Base-by-base conservation (phyloP, 306 rosid species). In the Medicago ruthenica region DNA sequence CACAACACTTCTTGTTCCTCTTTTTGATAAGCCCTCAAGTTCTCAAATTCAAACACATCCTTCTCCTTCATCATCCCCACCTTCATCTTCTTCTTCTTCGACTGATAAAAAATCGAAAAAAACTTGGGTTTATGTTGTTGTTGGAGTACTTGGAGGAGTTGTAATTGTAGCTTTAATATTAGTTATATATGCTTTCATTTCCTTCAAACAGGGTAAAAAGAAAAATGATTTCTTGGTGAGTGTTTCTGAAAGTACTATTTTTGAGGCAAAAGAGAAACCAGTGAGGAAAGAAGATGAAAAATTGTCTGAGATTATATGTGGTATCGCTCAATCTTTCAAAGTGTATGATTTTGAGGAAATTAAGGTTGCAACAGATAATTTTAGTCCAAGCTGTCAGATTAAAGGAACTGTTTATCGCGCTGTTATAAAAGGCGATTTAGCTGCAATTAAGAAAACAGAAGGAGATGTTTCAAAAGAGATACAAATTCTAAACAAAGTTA, bases 381-480 rank as follows among this genome's bases (percentile, higher is more conserved):
- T 95, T 72, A 88, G 87, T 72, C 60, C 87, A 14, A 82, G 82
- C 9, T 76, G 36, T 69, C 77, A 75, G 86, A 85, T 95, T 27
- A 80, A 78, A 76, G 97, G 96, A 4, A 82, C 82, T 31, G 92
- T 90, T 78, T 90, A 76, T 63, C 86, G 85, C 0, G 93, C 88
- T 15, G 70, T 58, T 24, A 85, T 92, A 12, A 85, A 85, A 14
- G 92, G 90, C 2, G 93, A 90, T 71, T 78, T 82, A 57, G 94
- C 87, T 8, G 93, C 96, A 6, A 86, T 95, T 36, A 90, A 90
- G 75, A 83, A 79, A 58, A 76, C 81, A 63, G 80, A 90, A 69
- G 97, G 91, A 51, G 95, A 92, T 58, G 95, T 90, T 54, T 77
- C 95, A 0, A 88, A 89, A 45, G 92, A 95, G 87, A 84, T 95